Evolutionary conservation across 345 rosid genomes (phyloP).

Genomic region (Dovyalis caffra): DNA sequence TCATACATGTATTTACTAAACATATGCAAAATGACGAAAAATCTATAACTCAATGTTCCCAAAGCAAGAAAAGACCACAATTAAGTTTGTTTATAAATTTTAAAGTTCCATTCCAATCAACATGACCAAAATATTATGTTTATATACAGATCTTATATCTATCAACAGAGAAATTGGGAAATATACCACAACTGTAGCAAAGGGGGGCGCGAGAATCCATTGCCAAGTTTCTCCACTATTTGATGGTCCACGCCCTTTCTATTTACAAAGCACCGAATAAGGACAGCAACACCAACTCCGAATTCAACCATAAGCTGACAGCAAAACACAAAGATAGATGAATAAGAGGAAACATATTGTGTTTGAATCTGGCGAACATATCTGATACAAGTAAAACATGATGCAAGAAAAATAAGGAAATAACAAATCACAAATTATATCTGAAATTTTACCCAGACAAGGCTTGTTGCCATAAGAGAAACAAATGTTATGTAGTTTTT

Average conservation of each 20-base stretch:
- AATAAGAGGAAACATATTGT: slow-evolving; percentile 1
- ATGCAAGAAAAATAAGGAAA: slow-evolving; percentile 1
- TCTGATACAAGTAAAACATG: slow-evolving; percentile 2
- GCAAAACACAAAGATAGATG: slow-evolving; percentile 14
- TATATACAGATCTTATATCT: neutral
- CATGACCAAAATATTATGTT: neutral
- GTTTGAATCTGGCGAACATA: slow-evolving; percentile 1
- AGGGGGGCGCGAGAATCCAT: slow-evolving; percentile 81
- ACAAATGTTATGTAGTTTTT: slow-evolving; percentile 85
- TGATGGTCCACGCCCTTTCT: slow-evolving; percentile 64
- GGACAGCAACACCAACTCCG: slow-evolving; percentile 84
- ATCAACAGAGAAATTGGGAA: slow-evolving; percentile 12
- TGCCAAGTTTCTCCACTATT: slow-evolving; percentile 75
- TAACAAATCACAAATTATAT: neutral
- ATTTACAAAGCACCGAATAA: slow-evolving; percentile 83
- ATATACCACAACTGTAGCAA: slow-evolving; percentile 74
- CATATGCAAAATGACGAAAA: neutral
- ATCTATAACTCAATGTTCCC: neutral
- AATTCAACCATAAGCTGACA: slow-evolving; percentile 80
- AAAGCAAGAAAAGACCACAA: neutral
- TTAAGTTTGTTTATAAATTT: neutral
- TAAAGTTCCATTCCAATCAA: neutral
- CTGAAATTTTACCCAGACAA: slow-evolving; percentile 68
- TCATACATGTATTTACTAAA: neutral
- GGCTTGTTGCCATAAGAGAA: slow-evolving; percentile 84